A percentile compares a stretch with the other conserved stretches of the same genome.
Evolutionary conservation across 2,329 filamentous ascomycete genomes (phyloP).

Genomic region (Apiospora marii): DNA sequence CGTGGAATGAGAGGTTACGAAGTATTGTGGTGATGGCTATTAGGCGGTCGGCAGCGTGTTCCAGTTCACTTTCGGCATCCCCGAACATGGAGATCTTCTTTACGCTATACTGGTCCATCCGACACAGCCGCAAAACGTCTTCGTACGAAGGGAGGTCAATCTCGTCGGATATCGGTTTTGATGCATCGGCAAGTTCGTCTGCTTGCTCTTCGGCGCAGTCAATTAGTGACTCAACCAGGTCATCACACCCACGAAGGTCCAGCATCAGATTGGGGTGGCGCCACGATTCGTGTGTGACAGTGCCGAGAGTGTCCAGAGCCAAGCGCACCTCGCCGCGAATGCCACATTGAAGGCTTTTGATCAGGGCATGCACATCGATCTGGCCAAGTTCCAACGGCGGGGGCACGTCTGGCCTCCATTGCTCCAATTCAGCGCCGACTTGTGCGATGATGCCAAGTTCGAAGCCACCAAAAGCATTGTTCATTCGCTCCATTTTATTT

Average conservation of each 20-base stretch:
- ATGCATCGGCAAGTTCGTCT: constrained; percentile 83
- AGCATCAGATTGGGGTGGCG: constrained; percentile 69
- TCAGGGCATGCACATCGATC: constrained; percentile 90
- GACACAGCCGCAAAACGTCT: constrained; percentile 82
- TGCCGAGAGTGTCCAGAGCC: constrained; percentile 83
- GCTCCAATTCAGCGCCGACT: constrained; percentile 71
- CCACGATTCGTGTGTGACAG: constrained; percentile 69
- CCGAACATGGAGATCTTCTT: constrained; percentile 79
- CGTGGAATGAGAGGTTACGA: constrained; percentile 88
- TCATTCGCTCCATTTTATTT: constrained; percentile 54
- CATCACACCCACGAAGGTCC: constrained; percentile 79
- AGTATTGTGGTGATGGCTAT: constrained; percentile 92
- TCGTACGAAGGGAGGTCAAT: constrained; percentile 87
- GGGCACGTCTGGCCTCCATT: constrained; percentile 78
- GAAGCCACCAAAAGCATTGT: constrained; percentile 75
- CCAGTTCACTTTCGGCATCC: constrained; percentile 79
- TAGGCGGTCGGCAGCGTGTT: constrained; percentile 84
- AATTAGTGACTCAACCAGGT: constrained; percentile 85
- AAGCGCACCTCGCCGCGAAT: constrained; percentile 89
- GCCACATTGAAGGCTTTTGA: constrained; percentile 87
- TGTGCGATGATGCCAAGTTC: constrained; percentile 70
- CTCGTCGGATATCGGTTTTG: constrained; percentile 85
- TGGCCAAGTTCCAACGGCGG: constrained; percentile 79
- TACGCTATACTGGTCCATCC: constrained; percentile 74
- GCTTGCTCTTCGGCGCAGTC: constrained; percentile 92